phyloP scores from a whole-genome alignment of 352 stramenopile species.

The Phytophthora sp. region DNA sequence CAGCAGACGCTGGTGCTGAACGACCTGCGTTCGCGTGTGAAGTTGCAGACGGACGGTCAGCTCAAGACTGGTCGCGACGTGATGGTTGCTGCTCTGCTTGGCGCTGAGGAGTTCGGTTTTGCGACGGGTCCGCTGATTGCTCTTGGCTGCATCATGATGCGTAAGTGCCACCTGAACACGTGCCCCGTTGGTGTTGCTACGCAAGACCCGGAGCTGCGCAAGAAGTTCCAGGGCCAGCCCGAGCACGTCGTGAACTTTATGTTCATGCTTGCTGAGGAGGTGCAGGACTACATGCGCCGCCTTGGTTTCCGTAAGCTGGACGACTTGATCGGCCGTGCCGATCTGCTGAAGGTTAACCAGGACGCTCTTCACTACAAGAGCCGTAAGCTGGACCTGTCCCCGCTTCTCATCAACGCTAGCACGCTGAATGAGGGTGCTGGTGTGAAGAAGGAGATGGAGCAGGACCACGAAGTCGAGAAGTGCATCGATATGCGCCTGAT shows the following conservation, averaged over 20 bases:
- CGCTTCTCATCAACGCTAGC: conserved; percentile 92
- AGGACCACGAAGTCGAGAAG: conserved; percentile 92
- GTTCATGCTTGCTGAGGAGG: conserved; percentile 95
- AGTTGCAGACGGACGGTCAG: conserved; percentile 96
- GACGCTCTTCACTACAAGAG: conserved; percentile 77
- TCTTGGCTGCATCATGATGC: conserved; percentile 98
- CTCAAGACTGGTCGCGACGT: conserved; percentile 95
- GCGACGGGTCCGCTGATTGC: conserved; percentile 94
- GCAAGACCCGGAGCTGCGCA: conserved; percentile 95
- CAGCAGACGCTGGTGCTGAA: conserved; percentile 98
- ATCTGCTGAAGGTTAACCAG: conserved; percentile 93
- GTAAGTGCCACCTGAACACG: conserved; percentile 97
- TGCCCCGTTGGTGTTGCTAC: conserved; percentile 98
- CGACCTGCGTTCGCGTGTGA: conserved; percentile 92
- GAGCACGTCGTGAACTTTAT: conserved; percentile 99
- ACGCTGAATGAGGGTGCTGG: conserved; percentile 92
- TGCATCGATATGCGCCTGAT: conserved; percentile 94
- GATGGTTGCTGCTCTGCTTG: conserved; percentile 93
- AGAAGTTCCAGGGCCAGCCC: conserved; percentile 96
- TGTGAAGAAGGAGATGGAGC: conserved; percentile 81
- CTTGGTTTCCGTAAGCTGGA: conserved; percentile 94
- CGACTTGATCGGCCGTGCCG: conserved; percentile 94
- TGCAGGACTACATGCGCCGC: conserved; percentile 76
- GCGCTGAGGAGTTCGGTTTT: conserved; percentile 97
- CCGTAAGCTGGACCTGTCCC: conserved; percentile 90